Evolutionary conservation across 306 rosid genomes (phyloP), one percentile per base, ranked within the genome.

Genomic region (Oxytropis ochrocephala): DNA sequence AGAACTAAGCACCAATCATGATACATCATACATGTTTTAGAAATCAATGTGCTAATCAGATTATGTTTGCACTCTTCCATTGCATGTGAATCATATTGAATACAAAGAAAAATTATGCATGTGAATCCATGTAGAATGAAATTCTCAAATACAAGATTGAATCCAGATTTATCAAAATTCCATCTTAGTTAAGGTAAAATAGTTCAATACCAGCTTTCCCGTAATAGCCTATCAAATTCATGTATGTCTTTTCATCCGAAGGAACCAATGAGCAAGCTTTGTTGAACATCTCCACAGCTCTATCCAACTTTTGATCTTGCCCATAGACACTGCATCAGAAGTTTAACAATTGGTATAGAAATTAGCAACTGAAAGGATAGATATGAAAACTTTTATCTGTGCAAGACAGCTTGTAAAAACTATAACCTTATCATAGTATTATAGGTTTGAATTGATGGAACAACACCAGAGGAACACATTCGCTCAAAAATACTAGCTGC

Each of bases 361-460:
- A 11, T 32, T n/a, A n/a, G n/a, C n/a, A n/a, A n/a, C n/a, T n/a
- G n/a, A n/a, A n/a, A n/a, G n/a, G n/a, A n/a, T n/a, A n/a, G n/a
- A n/a, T n/a, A n/a, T n/a, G n/a, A n/a, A n/a, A n/a, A n/a, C n/a
- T 51, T 30, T 35, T 44, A 57, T 9, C 17, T 56, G 46, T 5
- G n/a, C 11, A 47, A 59, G 17, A 58, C 65, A 58, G 19, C 59
- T 44, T 57, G 41, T 66, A 41, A 50, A 54, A 79, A 62, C 61
- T n/a, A n/a, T 57, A 68, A 88, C 98, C 96, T 93, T 85, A 90
- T 90, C 97, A 93, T 90, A 14, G 94, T 93, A 85, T 88, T 90
- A 64, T 83, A 77, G 76, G 98, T 93, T 82, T 88, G 93, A 80
- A 93, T 85, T 63, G 98, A 90, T 18, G 94, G 96, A 79, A 84